Percentiles rank a stretch among this genome's conserved stretches.
phyloP scores from a whole-genome alignment of 352 stramenopile species.

The Phytophthora fragariaefolia region DNA sequence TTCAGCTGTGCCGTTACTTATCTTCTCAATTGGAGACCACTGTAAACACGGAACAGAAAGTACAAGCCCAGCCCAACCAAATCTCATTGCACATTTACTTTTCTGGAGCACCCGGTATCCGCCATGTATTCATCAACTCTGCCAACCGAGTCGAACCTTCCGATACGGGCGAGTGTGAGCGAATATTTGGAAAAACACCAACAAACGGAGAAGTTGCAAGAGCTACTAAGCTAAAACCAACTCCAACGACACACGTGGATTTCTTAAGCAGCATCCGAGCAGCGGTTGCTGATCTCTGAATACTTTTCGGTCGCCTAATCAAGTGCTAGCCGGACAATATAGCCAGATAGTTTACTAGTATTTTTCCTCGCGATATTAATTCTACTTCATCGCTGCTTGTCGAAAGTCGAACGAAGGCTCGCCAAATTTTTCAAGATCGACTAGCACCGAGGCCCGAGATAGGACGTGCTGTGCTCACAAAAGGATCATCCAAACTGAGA shows the following conservation, averaged over 20 bases:
- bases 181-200: conserved; percentile 46
- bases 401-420: too few species aligned
- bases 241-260: conserved; percentile 35
- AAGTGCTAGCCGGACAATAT: too few species aligned
- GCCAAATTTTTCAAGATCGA: too few species aligned
- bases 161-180: conserved; percentile 36
- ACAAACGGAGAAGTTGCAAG: conserved; percentile 14
- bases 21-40: background rate
- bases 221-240: conserved; percentile 8
- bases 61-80: conserved; percentile 13
- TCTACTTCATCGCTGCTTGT: too few species aligned
- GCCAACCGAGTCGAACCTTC: conserved; percentile 43
- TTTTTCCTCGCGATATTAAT: too few species aligned
- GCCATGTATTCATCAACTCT: conserved; percentile 55
- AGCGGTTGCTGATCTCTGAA: conserved; percentile 47
- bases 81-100: conserved; percentile 65
- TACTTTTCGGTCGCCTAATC: too few species aligned
- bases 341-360: too few species aligned
- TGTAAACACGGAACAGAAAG: background rate
- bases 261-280: conserved; percentile 52
- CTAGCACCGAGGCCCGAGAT: too few species aligned
- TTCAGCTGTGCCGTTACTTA: conserved; percentile 29
- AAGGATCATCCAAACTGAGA: too few species aligned
- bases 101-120: conserved; percentile 41
- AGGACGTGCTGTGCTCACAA: too few species aligned